These are phyloP conservation scores for Bullera alba DNA, from an alignment of 768 basidiomycete species.

Conservation along the genomic window DNA sequence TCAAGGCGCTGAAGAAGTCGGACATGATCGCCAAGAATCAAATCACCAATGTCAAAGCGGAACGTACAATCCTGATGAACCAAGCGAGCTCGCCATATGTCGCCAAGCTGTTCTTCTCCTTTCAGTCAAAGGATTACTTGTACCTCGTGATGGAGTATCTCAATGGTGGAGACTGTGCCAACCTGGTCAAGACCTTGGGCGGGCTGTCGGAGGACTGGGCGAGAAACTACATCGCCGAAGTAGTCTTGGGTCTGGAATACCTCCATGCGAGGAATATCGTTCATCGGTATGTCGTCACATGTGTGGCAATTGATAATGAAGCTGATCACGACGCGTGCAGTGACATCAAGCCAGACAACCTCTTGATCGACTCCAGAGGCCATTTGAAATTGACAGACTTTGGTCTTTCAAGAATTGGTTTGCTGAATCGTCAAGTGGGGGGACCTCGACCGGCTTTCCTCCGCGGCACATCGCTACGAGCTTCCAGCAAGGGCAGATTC, in stretches of 20 bases:
- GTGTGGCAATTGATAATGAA: neutral
- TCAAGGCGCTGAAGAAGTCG: constrained; percentile 99
- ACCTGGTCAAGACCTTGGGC: constrained; percentile 91
- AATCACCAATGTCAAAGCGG: constrained; percentile 98
- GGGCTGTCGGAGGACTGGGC: constrained; percentile 94
- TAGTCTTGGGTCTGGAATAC: constrained; percentile 88
- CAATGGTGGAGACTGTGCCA: constrained; percentile 95
- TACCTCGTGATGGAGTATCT: constrained; percentile 99
- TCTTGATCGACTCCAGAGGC: constrained; percentile 92
- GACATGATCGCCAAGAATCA: constrained; percentile 99
- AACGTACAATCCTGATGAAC: constrained; percentile 99
- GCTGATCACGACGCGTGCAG: constrained; percentile 51
- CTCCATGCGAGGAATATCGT: constrained; percentile 92
- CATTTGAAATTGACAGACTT: constrained; percentile 98
- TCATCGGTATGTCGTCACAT: constrained; percentile 65
- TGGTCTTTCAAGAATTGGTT: constrained; percentile 90
- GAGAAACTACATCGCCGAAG: constrained; percentile 90
- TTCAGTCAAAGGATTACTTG: constrained; percentile 97
- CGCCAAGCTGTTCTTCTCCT: constrained; percentile 94
- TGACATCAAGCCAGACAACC: constrained; percentile 95
- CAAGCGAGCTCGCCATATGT: constrained; percentile 98
- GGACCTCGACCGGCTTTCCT: constrained; percentile 42
- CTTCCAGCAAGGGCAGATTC: constrained; percentile 4
- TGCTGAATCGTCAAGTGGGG: constrained; percentile 83
- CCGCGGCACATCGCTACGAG: constrained; percentile 31